Evolutionary conservation across 148 eudicot species (phyloP), one percentile per base, ranked within the genome.

Genomic region (Gaultheria prostrata): DNA sequence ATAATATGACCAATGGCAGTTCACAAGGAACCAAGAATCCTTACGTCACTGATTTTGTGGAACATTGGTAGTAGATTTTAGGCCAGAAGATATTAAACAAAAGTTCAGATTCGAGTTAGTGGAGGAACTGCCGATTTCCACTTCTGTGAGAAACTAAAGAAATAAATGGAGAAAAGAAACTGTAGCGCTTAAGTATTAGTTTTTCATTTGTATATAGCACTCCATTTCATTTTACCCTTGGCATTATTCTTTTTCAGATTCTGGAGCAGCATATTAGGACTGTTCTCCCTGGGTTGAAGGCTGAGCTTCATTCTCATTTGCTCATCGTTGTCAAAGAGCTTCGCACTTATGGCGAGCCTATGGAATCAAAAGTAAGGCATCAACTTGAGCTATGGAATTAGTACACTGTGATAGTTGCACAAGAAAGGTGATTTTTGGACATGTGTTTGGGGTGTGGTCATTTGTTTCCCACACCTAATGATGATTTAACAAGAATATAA

Each of bases 201-300:
- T 82, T 11, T 75, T 46, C 13, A 48, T 30, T 26, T 83, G 28
- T 83, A 20, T 63, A 33, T 33, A 10, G 46, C 32, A 33, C 30
- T 3, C 2, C 32, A 12, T 49, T 84, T 30, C 18, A n/a, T 17
- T 51, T 9, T 33, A 28, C 50, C 17, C 24, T 61, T 69, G 56
- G 43, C 57, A 20, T 28, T 33, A 49, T 54, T 76, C 26, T 74
- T 24, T 76, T 71, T 80, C 89, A 91, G 93, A 85, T 91, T 84
- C 85, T 91, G 78, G 91, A 84, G 69, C 90, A 86, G 75, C 93
- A 91, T 82, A 89, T 91, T 76, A 82, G 83, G 65, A 74, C 81
- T 45, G 85, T 86, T 67, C 89, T 91, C 77, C 93, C 93, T 30
- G 80, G 84, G 50, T 80, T 91, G 84, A 91, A 88, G 79, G 83